These are phyloP conservation scores for Tetrahymena thermophila DNA, from an alignment of 73 alveolate genomes.

Conservation along the genomic window DNA sequence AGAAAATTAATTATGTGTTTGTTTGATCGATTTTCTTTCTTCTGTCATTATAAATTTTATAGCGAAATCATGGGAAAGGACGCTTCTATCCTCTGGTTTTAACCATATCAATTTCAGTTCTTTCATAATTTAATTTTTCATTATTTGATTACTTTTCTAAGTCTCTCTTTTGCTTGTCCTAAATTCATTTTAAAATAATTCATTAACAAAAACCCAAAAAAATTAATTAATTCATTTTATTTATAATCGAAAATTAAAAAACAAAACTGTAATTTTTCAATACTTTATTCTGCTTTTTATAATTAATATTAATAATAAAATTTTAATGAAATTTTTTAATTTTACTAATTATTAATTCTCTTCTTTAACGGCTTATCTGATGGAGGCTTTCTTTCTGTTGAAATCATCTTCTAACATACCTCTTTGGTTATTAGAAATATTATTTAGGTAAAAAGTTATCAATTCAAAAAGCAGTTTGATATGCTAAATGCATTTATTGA, in stretches of 20 bases:
- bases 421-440: not conserved
- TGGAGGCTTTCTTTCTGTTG: constrained; percentile 1
- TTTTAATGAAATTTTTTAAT: not conserved
- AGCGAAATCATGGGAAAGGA: not conserved
- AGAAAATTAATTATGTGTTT: too few relatives aligned
- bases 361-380: not conserved
- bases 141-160: not conserved
- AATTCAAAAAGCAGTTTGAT: not conserved
- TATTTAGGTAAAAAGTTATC: not conserved
- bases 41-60: not conserved
- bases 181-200: not conserved
- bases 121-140: not conserved
- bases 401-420: not conserved
- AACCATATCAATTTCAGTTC: not conserved
- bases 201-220: too few relatives aligned
- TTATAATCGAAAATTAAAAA: not conserved
- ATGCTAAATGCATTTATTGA: not conserved
- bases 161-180: constrained; percentile 1
- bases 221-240: not conserved
- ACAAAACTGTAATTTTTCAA: not conserved
- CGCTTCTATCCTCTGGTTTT: not conserved
- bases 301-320: not conserved
- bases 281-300: not conserved
- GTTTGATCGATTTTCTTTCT: not conserved
- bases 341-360: not conserved